Conservation (phyloP, 1,139 yeast genomes). For the Debaryomyces psychrophilus region DNA sequence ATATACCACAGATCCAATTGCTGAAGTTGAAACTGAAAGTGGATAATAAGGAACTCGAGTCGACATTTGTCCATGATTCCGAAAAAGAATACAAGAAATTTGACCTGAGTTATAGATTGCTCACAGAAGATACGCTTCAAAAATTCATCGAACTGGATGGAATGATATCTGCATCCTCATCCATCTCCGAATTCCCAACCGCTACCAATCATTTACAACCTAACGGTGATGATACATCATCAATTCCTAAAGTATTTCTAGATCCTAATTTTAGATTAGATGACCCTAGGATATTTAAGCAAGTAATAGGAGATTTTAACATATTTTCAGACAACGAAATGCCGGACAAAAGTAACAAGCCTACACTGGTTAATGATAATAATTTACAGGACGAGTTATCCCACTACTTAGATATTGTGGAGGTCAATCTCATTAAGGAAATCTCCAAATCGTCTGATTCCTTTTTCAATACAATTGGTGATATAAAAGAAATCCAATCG, state of each 20-base stretch:
- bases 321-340: conserved; percentile 33
- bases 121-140: conserved; percentile 54
- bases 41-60: conserved; percentile 49
- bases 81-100: conserved; percentile 58
- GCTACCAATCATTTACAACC: neutral
- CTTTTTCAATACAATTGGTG: conserved; percentile 83
- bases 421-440: conserved; percentile 75
- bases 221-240: conserved; percentile 22
- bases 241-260: conserved; percentile 72
- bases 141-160: conserved; percentile 36
- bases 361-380: conserved; percentile 41
- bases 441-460: conserved; percentile 83
- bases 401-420: conserved; percentile 83
- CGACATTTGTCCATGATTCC: conserved; percentile 47
- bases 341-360: conserved; percentile 14
- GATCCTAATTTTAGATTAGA: conserved; percentile 75
- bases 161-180: conserved; percentile 6
- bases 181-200: conserved; percentile 13
- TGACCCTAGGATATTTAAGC: conserved; percentile 81
- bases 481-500: conserved; percentile 62
- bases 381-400: conserved; percentile 80
- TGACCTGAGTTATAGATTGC: conserved; percentile 50
- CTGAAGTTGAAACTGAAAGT: conserved; percentile 58
- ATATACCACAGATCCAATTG: conserved; percentile 82
- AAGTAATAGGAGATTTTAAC: conserved; percentile 62